Conservation (phyloP, 192 early-diverging fungal species). For the Nowakowskiella sp. region DNA sequence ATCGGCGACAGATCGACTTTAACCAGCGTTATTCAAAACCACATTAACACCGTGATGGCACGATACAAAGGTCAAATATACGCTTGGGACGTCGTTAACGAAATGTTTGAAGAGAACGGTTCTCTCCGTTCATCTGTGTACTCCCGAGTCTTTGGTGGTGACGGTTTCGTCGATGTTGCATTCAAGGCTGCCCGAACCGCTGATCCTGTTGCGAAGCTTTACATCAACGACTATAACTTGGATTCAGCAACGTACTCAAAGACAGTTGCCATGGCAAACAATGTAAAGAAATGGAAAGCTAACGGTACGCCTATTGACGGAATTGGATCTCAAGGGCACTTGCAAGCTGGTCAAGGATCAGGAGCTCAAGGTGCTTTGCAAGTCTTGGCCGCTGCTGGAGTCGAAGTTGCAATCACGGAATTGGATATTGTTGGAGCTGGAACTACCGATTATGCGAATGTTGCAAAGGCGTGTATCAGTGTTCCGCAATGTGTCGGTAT, state of each 20-base stretch:
- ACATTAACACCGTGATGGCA: conserved; percentile 3
- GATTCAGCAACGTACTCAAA: conserved; percentile 15
- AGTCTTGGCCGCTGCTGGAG: too few species aligned
- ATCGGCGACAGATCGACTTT: conserved; percentile 9
- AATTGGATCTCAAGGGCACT: conserved; percentile 23
- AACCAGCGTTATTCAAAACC: conserved; percentile 9
- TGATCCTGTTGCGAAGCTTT: conserved; percentile 22
- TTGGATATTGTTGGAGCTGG: too few species aligned
- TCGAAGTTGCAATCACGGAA: too few species aligned
- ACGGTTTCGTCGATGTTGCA: conserved; percentile 13
- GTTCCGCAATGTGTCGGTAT: too few species aligned
- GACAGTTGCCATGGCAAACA: conserved; percentile 11
- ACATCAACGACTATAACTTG: conserved; percentile 26
- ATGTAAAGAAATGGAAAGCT: conserved; percentile 7
- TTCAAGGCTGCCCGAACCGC: conserved; percentile 25
- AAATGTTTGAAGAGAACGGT: conserved; percentile 14
- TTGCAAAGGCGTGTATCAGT: too few species aligned
- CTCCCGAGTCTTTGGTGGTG: conserved; percentile 14
- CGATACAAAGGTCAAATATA: conserved; percentile 7
- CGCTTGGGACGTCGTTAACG: neutral
- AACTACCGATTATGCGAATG: too few species aligned
- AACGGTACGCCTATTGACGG: conserved; percentile 24
- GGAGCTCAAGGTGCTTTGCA: too few species aligned
- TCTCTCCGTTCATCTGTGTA: conserved; percentile 17
- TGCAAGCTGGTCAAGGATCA: conserved; percentile 21